phyloP scores from a whole-genome alignment of 495 filamentous ascomycete genomes.

The Neurospora sublineolata region DNA sequence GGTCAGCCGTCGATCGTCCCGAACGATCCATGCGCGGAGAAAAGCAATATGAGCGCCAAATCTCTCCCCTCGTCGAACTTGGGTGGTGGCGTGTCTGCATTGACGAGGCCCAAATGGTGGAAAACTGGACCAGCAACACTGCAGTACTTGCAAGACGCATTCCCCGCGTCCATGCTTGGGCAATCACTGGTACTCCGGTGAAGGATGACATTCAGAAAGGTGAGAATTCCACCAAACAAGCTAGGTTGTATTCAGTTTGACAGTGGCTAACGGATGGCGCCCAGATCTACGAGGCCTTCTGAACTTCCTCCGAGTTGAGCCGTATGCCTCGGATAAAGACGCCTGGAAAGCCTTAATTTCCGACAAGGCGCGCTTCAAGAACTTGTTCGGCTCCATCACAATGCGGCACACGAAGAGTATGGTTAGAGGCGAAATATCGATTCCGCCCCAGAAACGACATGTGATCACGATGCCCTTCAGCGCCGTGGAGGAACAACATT shows the following conservation, averaged over 20 bases:
- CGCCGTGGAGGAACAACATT: conserved; percentile 79
- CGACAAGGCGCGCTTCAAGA: conserved; percentile 48
- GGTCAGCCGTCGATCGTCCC: conserved; percentile 56
- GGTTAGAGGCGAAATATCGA: conserved; percentile 56
- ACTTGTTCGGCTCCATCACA: conserved; percentile 56
- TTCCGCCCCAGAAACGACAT: conserved; percentile 71
- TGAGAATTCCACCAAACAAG: background rate
- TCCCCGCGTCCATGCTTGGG: conserved; percentile 80
- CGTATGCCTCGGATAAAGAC: conserved; percentile 49
- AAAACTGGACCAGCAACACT: conserved; percentile 73
- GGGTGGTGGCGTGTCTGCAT: conserved; percentile 89
- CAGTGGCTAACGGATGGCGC: background rate
- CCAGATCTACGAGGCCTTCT: conserved; percentile 57
- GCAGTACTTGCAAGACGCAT: conserved; percentile 69
- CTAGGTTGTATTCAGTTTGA: background rate
- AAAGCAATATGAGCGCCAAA: conserved; percentile 53
- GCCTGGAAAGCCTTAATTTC: conserved; percentile 57
- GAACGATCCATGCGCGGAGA: conserved; percentile 52
- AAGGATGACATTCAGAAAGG: conserved; percentile 55
- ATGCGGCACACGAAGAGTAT: conserved; percentile 77
- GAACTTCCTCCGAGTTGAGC: conserved; percentile 67
- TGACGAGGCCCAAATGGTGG: conserved; percentile 94
- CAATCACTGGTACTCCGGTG: conserved; percentile 83
- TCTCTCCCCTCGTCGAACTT: conserved; percentile 65
- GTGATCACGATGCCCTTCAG: conserved; percentile 85